phyloP scores from a whole-genome alignment of 164 flowering plant species.

The Pachysandra terminalis region DNA sequence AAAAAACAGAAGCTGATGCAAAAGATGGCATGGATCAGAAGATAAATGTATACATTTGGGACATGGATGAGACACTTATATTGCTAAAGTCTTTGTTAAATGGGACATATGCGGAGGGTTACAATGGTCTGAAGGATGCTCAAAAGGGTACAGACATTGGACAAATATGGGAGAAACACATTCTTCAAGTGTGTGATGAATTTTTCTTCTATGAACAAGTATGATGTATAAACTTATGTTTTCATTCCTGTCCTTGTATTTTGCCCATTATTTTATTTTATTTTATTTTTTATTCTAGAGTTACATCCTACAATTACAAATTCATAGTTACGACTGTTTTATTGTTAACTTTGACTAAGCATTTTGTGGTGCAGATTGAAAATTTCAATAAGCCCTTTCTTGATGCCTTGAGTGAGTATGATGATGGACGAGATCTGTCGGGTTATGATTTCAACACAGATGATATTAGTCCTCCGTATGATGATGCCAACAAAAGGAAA shows the following conservation, averaged over 20 bases:
- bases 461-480: slow-evolving; percentile 48
- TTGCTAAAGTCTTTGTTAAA: slow-evolving; percentile 79
- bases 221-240: slow-evolving; percentile 11
- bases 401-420: slow-evolving; percentile 59
- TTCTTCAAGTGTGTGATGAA: slow-evolving; percentile 68
- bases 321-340: background rate
- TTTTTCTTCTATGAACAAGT: slow-evolving; percentile 88
- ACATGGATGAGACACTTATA: slow-evolving; percentile 98
- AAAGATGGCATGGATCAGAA: slow-evolving; percentile 27
- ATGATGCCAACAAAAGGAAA: slow-evolving; percentile 66
- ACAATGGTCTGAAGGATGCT: slow-evolving; percentile 65
- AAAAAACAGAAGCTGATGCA: slow-evolving; percentile 12
- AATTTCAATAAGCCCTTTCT: slow-evolving; percentile 71
- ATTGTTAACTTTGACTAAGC: background rate
- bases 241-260: background rate
- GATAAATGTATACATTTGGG: slow-evolving; percentile 77
- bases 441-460: slow-evolving; percentile 73
- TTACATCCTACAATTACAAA: background rate
- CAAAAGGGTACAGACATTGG: slow-evolving; percentile 73
- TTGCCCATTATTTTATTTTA: too few relatives aligned
- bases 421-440: slow-evolving; percentile 79
- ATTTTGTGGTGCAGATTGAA: slow-evolving; percentile 59
- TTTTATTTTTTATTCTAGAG: background rate
- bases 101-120: slow-evolving; percentile 73
- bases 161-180: slow-evolving; percentile 73